Conservation (phyloP, 2,329 filamentous ascomycete species). For the Ophiocordyceps robertsii region DNA sequence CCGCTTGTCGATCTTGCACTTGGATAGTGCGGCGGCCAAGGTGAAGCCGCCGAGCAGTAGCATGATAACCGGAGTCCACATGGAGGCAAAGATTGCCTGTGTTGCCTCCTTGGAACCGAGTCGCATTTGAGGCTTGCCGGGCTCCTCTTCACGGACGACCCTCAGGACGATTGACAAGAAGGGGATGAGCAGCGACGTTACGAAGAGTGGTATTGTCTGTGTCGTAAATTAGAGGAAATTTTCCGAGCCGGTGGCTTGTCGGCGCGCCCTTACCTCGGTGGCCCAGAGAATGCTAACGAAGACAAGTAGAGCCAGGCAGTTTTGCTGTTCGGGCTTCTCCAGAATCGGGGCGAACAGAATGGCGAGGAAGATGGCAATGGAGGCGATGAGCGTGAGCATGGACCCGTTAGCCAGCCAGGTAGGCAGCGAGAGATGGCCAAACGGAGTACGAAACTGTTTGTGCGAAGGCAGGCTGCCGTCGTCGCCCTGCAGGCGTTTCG, state of each 20-base stretch:
- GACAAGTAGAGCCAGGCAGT: constrained; percentile 84
- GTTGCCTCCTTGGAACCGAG: constrained; percentile 73
- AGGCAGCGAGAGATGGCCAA: constrained; percentile 65
- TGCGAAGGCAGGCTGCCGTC: constrained; percentile 48
- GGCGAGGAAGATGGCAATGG: constrained; percentile 59
- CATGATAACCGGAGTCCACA: constrained; percentile 99
- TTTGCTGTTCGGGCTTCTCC: constrained; percentile 81
- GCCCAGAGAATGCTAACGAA: constrained; percentile 94
- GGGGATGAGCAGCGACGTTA: constrained; percentile 85
- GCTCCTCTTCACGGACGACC: constrained; percentile 66
- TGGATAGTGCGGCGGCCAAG: constrained; percentile 85
- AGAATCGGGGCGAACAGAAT: constrained; percentile 71
- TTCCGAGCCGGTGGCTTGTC: background rate
- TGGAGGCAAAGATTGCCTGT: constrained; percentile 75
- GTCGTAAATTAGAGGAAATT: constrained; percentile 3
- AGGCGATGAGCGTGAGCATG: constrained; percentile 61
- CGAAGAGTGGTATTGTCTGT: constrained; percentile 87
- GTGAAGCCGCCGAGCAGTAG: constrained; percentile 91
- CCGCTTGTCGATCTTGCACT: constrained; percentile 95
- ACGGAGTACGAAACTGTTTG: constrained; percentile 63
- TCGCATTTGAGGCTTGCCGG: constrained; percentile 43
- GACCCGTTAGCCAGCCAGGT: constrained; percentile 73
- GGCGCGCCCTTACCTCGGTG: constrained; percentile 57
- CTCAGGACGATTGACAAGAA: constrained; percentile 81
- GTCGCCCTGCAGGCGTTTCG: constrained; percentile 72